Conservation (phyloP, 139 green algal species). For the Picochlorum sp. region DNA sequence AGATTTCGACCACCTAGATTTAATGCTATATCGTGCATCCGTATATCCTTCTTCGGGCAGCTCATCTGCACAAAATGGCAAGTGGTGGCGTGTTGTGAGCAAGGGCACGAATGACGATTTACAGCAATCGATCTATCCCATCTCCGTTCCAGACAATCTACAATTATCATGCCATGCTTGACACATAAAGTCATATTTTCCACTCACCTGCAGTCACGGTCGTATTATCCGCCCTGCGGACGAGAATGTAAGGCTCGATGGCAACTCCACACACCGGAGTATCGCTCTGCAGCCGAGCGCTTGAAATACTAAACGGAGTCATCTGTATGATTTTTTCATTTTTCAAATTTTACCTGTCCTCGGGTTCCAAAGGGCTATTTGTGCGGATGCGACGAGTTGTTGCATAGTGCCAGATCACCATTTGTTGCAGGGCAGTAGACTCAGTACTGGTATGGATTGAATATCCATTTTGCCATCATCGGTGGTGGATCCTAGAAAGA, state of each 20-base stretch:
- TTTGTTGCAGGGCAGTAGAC: no score
- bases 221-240: constrained; percentile 51
- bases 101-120: no score
- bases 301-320: constrained; percentile 19
- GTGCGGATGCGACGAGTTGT: no score
- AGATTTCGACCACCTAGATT: constrained; percentile 79
- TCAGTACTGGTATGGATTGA: no score
- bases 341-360: no score
- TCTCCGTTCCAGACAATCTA: not conserved
- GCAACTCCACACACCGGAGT: constrained; percentile 59
- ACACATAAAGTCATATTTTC: not conserved
- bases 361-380: no score
- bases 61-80: constrained; percentile 62
- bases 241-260: constrained; percentile 80
- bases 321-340: not conserved
- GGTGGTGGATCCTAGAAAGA: no score
- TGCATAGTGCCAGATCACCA: no score
- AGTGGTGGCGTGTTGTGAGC: no score
- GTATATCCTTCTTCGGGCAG: constrained; percentile 59
- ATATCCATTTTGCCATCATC: no score
- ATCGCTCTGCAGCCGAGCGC: constrained; percentile 50
- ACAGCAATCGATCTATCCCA: no score
- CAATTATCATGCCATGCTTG: not conserved
- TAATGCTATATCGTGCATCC: constrained; percentile 57
- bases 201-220: constrained; percentile 28